Base-by-base conservation (phyloP, 176 grass and related monocot species). In the Zea mays region DNA sequence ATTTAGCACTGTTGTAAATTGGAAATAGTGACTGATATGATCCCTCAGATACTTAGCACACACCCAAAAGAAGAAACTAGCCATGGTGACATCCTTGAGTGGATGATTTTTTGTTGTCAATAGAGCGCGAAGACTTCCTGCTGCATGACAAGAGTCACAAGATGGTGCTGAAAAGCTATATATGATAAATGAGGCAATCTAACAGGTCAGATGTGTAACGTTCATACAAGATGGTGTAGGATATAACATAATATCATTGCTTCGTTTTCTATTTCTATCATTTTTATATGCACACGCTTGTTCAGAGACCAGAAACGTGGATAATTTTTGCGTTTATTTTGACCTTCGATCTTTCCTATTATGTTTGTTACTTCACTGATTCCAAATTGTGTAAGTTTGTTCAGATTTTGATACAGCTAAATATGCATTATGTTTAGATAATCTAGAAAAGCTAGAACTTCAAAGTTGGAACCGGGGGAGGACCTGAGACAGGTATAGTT, bases 1-100 rank as follows among this genome's bases (percentile, higher is more conserved):
- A 73, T 90, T 65, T 77, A 82, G 74, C 72, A 60, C 21, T 87
- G 82, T 77, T 88, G 82, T 93, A 90, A 79, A 85, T 85, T 83
- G 71, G 68, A 48, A 82, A 71, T 90, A 84, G 79, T 59, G 59
- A 67, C 8, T 60, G 66, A 76, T 84, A 75, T 71, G 62, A 69
- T 90, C 61, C 67, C 68, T 85, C 34, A 84, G 55, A 7, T 74
- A 69, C 41, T 51, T 10, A 73, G 46, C 51, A 83, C 1, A 27
- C 27, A 27, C 6, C 5, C 49, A 60, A 62, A n/a, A 17, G n/a
- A 58, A 43, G 51, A 50, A 51, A 27, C 8, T 74, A 58, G 54
- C 82, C 71, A 71, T 65, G 46, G 34, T 33, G 34, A 62, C 75
- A 74, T 87, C 75, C 75, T 80, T 75, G 2, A 15, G 55, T 79